A percentile compares a stretch with the other conserved stretches of the same genome.
Conservation (phyloP, 495 filamentous ascomycete genomes). For the Talaromyces adpressus region DNA sequence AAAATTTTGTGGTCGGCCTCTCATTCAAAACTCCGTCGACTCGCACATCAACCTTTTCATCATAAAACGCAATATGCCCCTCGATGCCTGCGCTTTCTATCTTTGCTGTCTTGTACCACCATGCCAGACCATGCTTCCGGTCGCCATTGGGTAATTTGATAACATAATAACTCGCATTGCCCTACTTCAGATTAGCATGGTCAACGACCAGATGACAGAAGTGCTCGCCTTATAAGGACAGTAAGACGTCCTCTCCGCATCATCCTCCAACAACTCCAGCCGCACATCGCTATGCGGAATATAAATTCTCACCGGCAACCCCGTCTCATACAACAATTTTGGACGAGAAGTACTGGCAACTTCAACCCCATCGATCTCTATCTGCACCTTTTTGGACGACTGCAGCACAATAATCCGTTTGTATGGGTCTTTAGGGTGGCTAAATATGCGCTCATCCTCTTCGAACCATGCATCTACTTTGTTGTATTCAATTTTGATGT, state of each 20-base stretch:
- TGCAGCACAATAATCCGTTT: conserved; percentile 51
- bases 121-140: conserved; percentile 39
- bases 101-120: conserved; percentile 49
- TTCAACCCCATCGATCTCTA: conserved; percentile 37
- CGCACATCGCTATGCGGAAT: conserved; percentile 35
- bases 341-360: conserved; percentile 31
- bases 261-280: conserved; percentile 4
- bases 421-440: conserved; percentile 55
- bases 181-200: conserved; percentile 19
- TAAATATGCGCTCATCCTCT: conserved; percentile 49
- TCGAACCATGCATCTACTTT: conserved; percentile 48
- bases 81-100: conserved; percentile 38
- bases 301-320: conserved; percentile 45
- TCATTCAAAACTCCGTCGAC: conserved; percentile 45
- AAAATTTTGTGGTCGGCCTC: conserved; percentile 7
- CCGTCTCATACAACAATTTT: conserved; percentile 15
- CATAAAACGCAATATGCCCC: conserved; percentile 49
- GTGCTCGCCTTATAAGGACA: conserved; percentile 2
- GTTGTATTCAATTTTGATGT: conserved; percentile 3
- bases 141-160: conserved; percentile 25
- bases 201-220: not conserved
- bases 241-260: not conserved
- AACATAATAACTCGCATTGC: conserved; percentile 45
- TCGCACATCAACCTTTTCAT: conserved; percentile 52
- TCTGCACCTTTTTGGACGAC: conserved; percentile 38